Percentiles rank a stretch among this genome's conserved stretches.
Evolutionary conservation across 257 asterid genomes (phyloP).

Genomic region (Datura wrightii): DNA sequence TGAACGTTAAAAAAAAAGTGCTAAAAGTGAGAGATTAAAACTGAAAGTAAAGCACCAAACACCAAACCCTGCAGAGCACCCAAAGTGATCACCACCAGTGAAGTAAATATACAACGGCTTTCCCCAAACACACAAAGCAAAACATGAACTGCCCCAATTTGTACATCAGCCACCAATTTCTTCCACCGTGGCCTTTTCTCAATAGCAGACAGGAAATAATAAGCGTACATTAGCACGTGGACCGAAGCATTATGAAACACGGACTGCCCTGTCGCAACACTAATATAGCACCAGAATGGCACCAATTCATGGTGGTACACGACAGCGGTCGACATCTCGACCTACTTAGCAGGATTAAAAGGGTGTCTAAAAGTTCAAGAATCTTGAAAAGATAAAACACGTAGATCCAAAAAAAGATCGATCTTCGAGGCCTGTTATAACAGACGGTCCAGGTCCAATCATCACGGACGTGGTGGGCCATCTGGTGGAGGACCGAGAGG

Average conservation of each 20-base stretch:
- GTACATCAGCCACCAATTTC: slow-evolving; percentile 71
- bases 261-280: slow-evolving; percentile 62
- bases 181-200: slow-evolving; percentile 83
- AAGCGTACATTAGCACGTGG: slow-evolving; percentile 84
- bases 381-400: slow-evolving; percentile 74
- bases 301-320: slow-evolving; percentile 86
- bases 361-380: slow-evolving; percentile 76
- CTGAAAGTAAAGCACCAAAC: slow-evolving; percentile 80
- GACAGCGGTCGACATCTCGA: slow-evolving; percentile 62
- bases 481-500: slow-evolving; percentile 63
- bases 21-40: slow-evolving; percentile 74
- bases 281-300: slow-evolving; percentile 66
- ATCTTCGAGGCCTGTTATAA: slow-evolving; percentile 51
- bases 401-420: slow-evolving; percentile 81
- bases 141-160: slow-evolving; percentile 77
- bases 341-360: slow-evolving; percentile 55
- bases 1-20: slow-evolving; percentile 69
- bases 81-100: too few species aligned
- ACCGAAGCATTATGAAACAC: slow-evolving; percentile 78
- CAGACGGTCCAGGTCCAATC: slow-evolving; percentile 67
- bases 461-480: slow-evolving; percentile 47
- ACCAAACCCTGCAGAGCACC: slow-evolving; percentile 73
- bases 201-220: slow-evolving; percentile 62
- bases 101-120: too few species aligned
- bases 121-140: slow-evolving; percentile 63